These are phyloP conservation scores for Fusarium virguliforme DNA, from an alignment of 2,329 filamentous ascomycete genomes.

Conservation along the genomic window DNA sequence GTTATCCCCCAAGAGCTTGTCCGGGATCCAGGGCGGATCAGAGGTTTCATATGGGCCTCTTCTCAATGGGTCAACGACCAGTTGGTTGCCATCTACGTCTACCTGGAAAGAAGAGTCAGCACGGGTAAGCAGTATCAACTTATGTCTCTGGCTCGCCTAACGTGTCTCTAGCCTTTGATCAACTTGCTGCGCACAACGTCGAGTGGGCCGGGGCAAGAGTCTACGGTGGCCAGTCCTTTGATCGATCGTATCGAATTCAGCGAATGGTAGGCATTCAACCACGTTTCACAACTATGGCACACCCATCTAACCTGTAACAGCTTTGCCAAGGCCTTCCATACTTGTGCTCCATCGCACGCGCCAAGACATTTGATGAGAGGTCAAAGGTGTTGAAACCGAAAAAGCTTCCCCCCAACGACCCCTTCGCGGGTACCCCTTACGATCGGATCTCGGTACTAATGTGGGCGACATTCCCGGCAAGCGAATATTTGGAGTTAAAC, in stretches of 20 bases:
- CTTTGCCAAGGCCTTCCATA: not conserved
- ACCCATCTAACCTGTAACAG: not conserved
- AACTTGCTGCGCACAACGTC: not conserved
- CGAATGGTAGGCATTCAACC: not conserved
- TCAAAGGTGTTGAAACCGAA: not conserved
- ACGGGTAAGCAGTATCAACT: not conserved
- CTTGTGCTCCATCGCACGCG: not conserved
- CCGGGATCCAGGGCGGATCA: not conserved
- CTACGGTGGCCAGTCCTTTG: not conserved
- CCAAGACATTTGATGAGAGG: not conserved
- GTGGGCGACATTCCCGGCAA: not conserved
- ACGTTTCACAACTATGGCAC: no score
- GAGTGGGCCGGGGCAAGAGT: not conserved
- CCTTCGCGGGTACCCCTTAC: not conserved
- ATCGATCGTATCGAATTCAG: not conserved
- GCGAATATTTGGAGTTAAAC: not conserved
- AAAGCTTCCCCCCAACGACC: not conserved
- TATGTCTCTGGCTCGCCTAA: not conserved
- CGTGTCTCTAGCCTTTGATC: not conserved
- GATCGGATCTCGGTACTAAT: not conserved
- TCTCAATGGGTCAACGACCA: conserved; percentile 5
- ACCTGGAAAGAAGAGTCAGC: not conserved
- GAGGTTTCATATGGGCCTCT: not conserved
- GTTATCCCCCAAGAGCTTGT: not conserved
- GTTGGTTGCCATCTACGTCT: not conserved